Base-by-base conservation (phyloP, 2,329 filamentous ascomycete genomes). In the Aspergillus sp. region DNA sequence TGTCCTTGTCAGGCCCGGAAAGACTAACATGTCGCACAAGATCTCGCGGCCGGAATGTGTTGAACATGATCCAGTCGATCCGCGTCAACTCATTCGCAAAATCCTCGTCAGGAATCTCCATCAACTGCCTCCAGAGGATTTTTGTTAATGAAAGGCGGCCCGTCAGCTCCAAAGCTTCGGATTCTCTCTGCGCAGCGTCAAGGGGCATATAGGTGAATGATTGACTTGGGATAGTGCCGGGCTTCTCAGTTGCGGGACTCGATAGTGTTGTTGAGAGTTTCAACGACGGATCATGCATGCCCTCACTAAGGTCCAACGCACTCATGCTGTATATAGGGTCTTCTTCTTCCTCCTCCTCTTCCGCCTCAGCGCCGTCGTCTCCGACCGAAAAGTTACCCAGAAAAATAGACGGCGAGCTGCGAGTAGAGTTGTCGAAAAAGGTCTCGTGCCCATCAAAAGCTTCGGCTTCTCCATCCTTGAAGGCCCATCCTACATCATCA, bases 41-140 rank as follows among this genome's bases (percentile, higher is more conserved):
- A 77, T 99, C 95, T 61, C 95, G 91, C 59, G 96, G 91, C 28
- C 92, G 89, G 64, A 98, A 97, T 1, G 93, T 93, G 56, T 91
- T 96, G 76, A 97, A 98, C 90, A 98, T 95, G 76, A 96, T 89
- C 94, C 94, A 98, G 78, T 99, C 95, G 59, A 99, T 96, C 63
- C 94, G 86, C 4, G 95, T 98, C 71, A 99, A 85, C 76, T 99
- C 95, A 62, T 90, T 89, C 17, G 94, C 94, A 67, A 98, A 89
- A 53, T 92, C 87, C 64, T 96, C 91, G 57, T 96, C 90, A 1
- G 91, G 84, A 25, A 90, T 89, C 41, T 91, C 91, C 89, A 98
- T 96, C 67, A 98, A 91, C 55, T 90, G 87, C 67, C 93, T 92
- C 83, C 95, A 99, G 63, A 95, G 91, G 47, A 89, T 83, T 76